Conservation (phyloP, 2,329 filamentous ascomycete genomes). For the Aureobasidium mangrovei region DNA sequence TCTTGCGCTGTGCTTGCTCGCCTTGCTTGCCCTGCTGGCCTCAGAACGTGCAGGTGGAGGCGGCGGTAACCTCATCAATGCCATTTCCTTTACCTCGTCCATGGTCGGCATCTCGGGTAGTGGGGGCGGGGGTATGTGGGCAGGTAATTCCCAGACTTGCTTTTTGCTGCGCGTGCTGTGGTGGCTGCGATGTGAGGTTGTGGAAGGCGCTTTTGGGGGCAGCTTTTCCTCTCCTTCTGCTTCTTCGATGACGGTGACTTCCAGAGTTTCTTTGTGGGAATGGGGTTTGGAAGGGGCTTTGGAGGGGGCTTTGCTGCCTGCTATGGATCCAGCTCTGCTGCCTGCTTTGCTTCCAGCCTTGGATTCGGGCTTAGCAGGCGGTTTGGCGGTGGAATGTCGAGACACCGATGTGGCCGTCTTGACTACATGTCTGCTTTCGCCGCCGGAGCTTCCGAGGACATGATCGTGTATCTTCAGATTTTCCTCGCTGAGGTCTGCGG, state of each 20-base stretch:
- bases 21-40: not conserved
- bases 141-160: not conserved
- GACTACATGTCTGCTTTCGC: not conserved
- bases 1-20: not conserved
- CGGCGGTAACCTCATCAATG: not conserved
- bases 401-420: not conserved
- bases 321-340: not conserved
- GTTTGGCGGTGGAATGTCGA: not conserved
- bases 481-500: not conserved
- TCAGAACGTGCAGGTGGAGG: not conserved
- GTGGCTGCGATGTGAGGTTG: not conserved
- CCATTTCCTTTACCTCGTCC: not conserved
- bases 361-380: not conserved
- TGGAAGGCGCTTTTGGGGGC: not conserved
- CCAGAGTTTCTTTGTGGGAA: not conserved
- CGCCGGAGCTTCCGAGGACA: not conserved
- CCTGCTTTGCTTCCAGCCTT: not conserved
- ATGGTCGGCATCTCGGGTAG: not conserved
- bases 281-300: not conserved
- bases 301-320: not conserved
- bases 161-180: not conserved
- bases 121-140: not conserved
- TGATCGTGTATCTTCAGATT: constrained; percentile 5
- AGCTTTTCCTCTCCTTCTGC: not conserved
- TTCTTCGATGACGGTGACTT: constrained; percentile 3